A percentile compares a stretch with the other conserved stretches of the same genome.
These are phyloP conservation scores for Cryptococcus sp. DNA, from an alignment of 1,284 basidiomycete genomes.

Conservation along the genomic window DNA sequence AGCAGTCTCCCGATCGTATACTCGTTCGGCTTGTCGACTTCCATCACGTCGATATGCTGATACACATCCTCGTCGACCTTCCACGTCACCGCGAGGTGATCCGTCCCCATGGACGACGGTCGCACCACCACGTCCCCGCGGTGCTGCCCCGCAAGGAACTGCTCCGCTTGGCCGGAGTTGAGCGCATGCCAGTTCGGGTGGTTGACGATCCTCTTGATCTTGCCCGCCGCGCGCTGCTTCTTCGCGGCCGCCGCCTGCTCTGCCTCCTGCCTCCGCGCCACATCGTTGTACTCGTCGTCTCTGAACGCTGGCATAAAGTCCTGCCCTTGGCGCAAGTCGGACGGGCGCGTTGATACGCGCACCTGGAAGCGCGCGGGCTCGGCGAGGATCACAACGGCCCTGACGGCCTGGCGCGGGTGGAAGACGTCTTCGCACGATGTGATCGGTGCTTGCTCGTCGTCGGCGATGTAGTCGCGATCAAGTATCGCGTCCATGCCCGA, in stretches of 20 bases:
- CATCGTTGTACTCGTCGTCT: conserved; percentile 40
- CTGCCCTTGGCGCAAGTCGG: conserved; percentile 58
- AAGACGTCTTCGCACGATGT: conserved; percentile 53
- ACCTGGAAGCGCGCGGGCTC: conserved; percentile 66
- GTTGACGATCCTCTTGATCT: conserved; percentile 83
- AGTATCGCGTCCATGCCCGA: conserved; percentile 89
- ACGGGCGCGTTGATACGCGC: conserved; percentile 69
- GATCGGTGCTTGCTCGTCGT: conserved; percentile 53
- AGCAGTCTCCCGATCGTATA: conserved; percentile 68
- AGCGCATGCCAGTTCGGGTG: conserved; percentile 99
- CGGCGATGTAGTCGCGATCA: conserved; percentile 61
- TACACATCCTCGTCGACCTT: conserved; percentile 96
- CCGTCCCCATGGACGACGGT: conserved; percentile 87
- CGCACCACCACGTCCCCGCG: conserved; percentile 93
- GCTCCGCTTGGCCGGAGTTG: conserved; percentile 85
- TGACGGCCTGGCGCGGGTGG: conserved; percentile 72
- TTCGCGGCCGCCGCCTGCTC: conserved; percentile 74
- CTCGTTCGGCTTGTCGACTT: conserved; percentile 67
- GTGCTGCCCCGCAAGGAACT: conserved; percentile 82
- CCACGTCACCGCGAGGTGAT: conserved; percentile 98
- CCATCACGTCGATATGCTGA: conserved; percentile 95
- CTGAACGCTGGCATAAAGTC: conserved; percentile 41
- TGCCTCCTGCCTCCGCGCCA: conserved; percentile 57
- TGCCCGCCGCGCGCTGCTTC: conserved; percentile 74
- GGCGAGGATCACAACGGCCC: conserved; percentile 73